phyloP scores from a whole-genome alignment of 345 rosid genomes.

The Melaleuca quinquenervia region DNA sequence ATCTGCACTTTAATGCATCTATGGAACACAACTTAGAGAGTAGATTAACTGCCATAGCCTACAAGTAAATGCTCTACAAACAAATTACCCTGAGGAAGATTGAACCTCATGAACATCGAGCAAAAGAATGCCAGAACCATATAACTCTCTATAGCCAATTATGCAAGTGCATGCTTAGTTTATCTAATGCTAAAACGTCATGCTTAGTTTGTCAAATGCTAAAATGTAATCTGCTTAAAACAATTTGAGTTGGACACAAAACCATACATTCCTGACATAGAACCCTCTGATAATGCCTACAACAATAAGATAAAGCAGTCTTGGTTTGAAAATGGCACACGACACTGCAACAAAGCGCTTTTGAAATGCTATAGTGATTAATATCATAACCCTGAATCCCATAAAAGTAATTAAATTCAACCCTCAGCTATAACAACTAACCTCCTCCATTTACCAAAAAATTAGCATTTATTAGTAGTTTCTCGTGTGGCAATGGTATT shows the following conservation, averaged over 20 bases:
- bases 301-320: not conserved
- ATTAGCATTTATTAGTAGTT: not conserved
- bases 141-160: not conserved
- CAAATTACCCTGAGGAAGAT: not conserved
- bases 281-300: not conserved
- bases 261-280: not conserved
- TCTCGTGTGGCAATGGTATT: not conserved
- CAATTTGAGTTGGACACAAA: not conserved
- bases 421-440: not conserved
- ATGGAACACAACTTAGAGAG: not conserved
- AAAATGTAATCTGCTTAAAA: not conserved
- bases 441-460: not conserved
- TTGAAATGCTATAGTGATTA: not conserved
- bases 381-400: not conserved
- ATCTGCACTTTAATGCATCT: not conserved
- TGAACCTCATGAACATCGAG: not conserved
- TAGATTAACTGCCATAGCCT: not conserved
- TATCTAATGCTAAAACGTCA: not conserved
- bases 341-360: not conserved
- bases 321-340: not conserved
- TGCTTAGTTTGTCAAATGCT: not conserved
- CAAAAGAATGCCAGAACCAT: not conserved
- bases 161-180: not conserved
- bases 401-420: not conserved
- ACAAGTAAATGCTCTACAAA: not conserved